These are phyloP conservation scores for Oryza australiensis DNA, from an alignment of 176 grass and related monocot species.

Conservation along the genomic window DNA sequence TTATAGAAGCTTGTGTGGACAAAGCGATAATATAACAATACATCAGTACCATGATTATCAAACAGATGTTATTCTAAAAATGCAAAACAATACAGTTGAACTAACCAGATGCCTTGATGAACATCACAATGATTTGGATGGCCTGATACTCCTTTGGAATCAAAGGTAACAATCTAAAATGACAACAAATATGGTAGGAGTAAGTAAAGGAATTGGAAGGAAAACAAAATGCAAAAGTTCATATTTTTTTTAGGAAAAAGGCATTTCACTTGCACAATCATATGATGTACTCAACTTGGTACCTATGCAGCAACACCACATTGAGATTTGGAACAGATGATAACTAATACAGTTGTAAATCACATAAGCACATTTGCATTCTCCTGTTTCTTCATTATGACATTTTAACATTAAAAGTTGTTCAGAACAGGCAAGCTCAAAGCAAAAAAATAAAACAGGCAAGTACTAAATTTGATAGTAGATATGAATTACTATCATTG, in stretches of 20 bases:
- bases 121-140: constrained; percentile 88
- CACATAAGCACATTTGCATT: neutral
- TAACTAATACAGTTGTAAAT: neutral
- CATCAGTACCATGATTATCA: neutral
- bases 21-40: neutral
- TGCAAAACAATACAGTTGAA: neutral
- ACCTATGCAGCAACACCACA: neutral
- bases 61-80: neutral
- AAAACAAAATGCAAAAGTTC: neutral
- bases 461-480: neutral
- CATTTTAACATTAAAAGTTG: neutral
- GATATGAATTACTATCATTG: neutral
- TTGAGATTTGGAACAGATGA: neutral
- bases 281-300: neutral
- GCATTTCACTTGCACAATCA: neutral
- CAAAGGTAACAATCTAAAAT: constrained; percentile 79
- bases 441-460: neutral
- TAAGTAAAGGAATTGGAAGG: neutral
- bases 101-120: constrained; percentile 77
- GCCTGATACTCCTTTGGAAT: constrained; percentile 79
- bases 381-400: neutral
- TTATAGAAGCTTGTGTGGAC: neutral
- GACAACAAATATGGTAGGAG: neutral
- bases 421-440: neutral
- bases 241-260: neutral